A percentile compares a stretch with the other conserved stretches of the same genome.
Conservation (phyloP, 1,139 yeast species). For the Yamadazyma friedrichii region DNA sequence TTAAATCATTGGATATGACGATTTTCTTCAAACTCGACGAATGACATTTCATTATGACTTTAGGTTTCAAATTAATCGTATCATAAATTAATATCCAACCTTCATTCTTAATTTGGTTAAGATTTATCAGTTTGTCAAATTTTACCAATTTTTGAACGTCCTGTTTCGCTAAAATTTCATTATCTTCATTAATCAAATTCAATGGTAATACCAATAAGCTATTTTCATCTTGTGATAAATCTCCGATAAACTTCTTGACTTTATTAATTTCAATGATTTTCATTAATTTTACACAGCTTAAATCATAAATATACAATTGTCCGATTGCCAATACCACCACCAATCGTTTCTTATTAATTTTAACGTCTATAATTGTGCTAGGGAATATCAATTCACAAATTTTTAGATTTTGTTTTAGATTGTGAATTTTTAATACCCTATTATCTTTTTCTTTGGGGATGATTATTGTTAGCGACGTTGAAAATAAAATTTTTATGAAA, state of each 20-base stretch:
- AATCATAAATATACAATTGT: slow-evolving; percentile 69
- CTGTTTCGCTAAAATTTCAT: slow-evolving; percentile 27
- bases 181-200: slow-evolving; percentile 24
- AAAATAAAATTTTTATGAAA: slow-evolving; percentile 61
- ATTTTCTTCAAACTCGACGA: slow-evolving; percentile 49
- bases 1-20: slow-evolving; percentile 42
- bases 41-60: slow-evolving; percentile 61
- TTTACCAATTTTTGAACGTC: slow-evolving; percentile 11
- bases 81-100: slow-evolving; percentile 60
- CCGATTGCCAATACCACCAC: slow-evolving; percentile 59
- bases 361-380: slow-evolving; percentile 56
- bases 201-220: slow-evolving; percentile 46
- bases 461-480: slow-evolving; percentile 66
- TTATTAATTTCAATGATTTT: slow-evolving; percentile 52
- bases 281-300: slow-evolving; percentile 65
- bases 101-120: slow-evolving; percentile 11
- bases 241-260: slow-evolving; percentile 38
- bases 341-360: slow-evolving; percentile 64
- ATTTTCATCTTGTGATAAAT: slow-evolving; percentile 48
- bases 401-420: slow-evolving; percentile 65
- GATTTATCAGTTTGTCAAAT: slow-evolving; percentile 13
- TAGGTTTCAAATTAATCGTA: slow-evolving; percentile 53
- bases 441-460: slow-evolving; percentile 49
- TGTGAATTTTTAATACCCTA: slow-evolving; percentile 58
- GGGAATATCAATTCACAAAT: slow-evolving; percentile 74